Conservation (phyloP, 352 stramenopile species). For the Peronospora destructor region DNA sequence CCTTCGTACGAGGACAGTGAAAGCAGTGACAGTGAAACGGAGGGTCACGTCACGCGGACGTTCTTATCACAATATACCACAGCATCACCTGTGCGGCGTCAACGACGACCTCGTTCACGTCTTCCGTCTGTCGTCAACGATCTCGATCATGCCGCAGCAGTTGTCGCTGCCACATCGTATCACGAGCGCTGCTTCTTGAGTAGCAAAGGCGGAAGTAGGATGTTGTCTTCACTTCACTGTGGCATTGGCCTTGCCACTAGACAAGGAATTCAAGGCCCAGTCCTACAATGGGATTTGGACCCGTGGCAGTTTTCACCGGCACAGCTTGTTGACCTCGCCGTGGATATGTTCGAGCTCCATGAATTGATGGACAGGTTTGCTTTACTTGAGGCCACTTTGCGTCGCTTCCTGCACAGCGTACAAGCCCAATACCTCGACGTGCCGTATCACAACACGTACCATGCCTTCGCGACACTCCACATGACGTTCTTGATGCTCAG, state of each 20-base stretch:
- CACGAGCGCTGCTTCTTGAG: conserved; percentile 33
- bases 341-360: conserved; percentile 71
- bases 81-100: conserved; percentile 32
- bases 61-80: conserved; percentile 76
- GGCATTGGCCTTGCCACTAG: conserved; percentile 9
- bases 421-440: conserved; percentile 73
- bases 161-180: conserved; percentile 34
- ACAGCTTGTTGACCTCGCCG: conserved; percentile 55
- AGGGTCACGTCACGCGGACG: conserved; percentile 46
- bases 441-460: conserved; percentile 83
- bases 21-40: conserved; percentile 33
- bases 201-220: conserved; percentile 15
- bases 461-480: conserved; percentile 77
- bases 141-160: conserved; percentile 28
- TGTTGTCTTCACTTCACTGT: conserved; percentile 11
- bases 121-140: conserved; percentile 26
- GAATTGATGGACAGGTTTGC: conserved; percentile 56
- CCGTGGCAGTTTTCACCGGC: conserved; percentile 53
- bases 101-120: conserved; percentile 24
- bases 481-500: conserved; percentile 70
- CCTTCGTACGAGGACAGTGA: conserved; percentile 37
- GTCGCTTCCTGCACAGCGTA: conserved; percentile 59
- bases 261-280: conserved; percentile 13
- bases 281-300: conserved; percentile 48
- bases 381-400: conserved; percentile 48